These are phyloP conservation scores for Piper betle DNA, from an alignment of 164 flowering plant species.

Conservation along the genomic window DNA sequence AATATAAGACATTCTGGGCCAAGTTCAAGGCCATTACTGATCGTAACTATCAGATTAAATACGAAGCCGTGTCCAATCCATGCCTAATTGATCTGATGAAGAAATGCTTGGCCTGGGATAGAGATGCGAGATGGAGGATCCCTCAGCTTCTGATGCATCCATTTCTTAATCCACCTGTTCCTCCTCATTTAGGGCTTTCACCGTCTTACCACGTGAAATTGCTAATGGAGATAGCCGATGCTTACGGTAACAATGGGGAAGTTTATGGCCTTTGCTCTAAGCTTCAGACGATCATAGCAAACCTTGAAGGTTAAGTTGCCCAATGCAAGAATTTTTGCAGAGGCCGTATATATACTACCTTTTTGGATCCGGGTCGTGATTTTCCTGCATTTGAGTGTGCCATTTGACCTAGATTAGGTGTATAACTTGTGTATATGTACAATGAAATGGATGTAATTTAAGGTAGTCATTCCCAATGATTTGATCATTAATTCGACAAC, in stretches of 20 bases:
- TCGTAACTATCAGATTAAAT: conserved; percentile 63
- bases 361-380: too few relatives aligned
- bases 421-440: not conserved
- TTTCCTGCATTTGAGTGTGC: not conserved
- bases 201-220: conserved; percentile 23
- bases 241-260: conserved; percentile 31
- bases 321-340: not conserved
- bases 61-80: conserved; percentile 61
- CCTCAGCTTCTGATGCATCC: conserved; percentile 86
- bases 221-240: conserved; percentile 42
- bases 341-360: too few relatives aligned
- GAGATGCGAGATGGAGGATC: conserved; percentile 81
- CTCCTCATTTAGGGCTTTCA: conserved; percentile 21
- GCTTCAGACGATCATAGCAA: conserved; percentile 28
- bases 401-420: not conserved
- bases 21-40: conserved; percentile 94
- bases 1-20: conserved; percentile 96
- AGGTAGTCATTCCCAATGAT: too few relatives aligned
- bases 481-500: too few relatives aligned
- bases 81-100: conserved; percentile 91
- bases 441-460: not conserved
- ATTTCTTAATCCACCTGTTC: conserved; percentile 72
- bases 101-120: conserved; percentile 93
- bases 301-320: conserved; percentile 3
- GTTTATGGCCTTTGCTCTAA: conserved; percentile 35